phyloP scores from a whole-genome alignment of 345 rosid genomes.

The Camelina laxa region DNA sequence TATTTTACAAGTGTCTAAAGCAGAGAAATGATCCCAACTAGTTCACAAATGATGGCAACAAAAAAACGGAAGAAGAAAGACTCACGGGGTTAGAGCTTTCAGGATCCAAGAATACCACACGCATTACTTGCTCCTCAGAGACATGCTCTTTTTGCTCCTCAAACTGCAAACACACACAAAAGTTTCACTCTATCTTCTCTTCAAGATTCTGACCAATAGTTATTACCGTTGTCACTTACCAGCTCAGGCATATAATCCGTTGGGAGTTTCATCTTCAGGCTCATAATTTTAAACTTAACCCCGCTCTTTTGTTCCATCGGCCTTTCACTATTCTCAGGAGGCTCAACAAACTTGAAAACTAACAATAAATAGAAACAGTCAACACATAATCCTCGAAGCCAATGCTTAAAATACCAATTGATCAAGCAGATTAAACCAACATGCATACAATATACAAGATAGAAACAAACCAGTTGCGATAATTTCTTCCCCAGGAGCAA shows the following conservation, averaged over 20 bases:
- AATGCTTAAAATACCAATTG: neutral
- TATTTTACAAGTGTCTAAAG: neutral
- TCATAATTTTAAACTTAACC: slow-evolving; percentile 90
- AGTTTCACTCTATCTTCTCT: neutral
- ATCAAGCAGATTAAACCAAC: slow-evolving; percentile 3
- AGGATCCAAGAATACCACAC: slow-evolving; percentile 88
- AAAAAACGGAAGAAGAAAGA: slow-evolving; percentile 26
- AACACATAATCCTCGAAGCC: neutral
- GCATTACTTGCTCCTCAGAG: slow-evolving; percentile 76
- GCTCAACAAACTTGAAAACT: slow-evolving; percentile 98
- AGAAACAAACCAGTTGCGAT: slow-evolving; percentile 69
- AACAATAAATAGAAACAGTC: slow-evolving; percentile 15
- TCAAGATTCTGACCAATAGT: neutral
- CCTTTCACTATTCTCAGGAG: slow-evolving; percentile 86
- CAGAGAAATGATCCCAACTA: neutral
- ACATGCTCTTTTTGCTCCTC: slow-evolving; percentile 90
- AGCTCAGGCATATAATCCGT: slow-evolving; percentile 92
- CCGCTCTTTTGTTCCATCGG: slow-evolving; percentile 75
- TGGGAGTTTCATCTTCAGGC: slow-evolving; percentile 79
- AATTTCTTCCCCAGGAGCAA: slow-evolving; percentile 82
- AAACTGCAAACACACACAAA: slow-evolving; percentile 59
- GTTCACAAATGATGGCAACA: slow-evolving; percentile 1
- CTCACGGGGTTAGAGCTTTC: slow-evolving; percentile 70
- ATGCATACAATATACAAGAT: neutral
- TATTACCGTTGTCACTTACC: slow-evolving; percentile 55